Base-by-base conservation (phyloP, 2,329 filamentous ascomycete genomes). In the Pleoardoris graminearum region DNA sequence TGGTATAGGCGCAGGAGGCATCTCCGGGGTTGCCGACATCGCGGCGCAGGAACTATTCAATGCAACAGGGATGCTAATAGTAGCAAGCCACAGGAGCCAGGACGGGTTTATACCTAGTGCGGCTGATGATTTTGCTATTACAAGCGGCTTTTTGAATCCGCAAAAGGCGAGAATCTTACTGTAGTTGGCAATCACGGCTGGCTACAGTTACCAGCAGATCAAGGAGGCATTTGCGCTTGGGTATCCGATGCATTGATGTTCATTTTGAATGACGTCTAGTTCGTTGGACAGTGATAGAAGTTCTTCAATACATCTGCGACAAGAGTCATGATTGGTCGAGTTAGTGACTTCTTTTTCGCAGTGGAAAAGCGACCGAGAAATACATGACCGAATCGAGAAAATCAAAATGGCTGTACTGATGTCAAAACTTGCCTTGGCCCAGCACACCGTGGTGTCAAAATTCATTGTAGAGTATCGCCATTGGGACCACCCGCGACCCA, bases 81-180 rank as follows among this genome's bases (percentile, higher is more conserved):
- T 85, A 1, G 76, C 78, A 19, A 82, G 79, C 50, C 78, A 79
- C 39, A 66, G 82, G 32, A 77, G 77, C n/a, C 73, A 76, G 53
- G 80, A 79, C 45, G 82, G 82, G 0, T 81, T 79, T 54, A 80
- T 82, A n/a, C 76, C 77, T 16, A 45, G 59, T 49, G 56, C 57
- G 12, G 53, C 48, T 3, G 57, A 53, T 2, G 65, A 65, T 16
- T 73, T 69, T 36, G 59, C 66, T 1, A 77, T 79, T 41, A 77
- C 78, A 1, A 77, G 76, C 39, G 81, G 81, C 0, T 82, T 80
- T 53, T 74, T 83, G 37, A 83, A 83, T 58, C 82, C 82, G 3
- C 77, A 80, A 58, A 83, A 84, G 67, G 76, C 79, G 25, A 75
- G 81, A 36, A 77, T 85, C 19, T 66, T 83, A 66, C 66, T 84